Evolutionary conservation across 495 filamentous ascomycete species (phyloP).

Genomic region (Penicillium dipodomyicola): DNA sequence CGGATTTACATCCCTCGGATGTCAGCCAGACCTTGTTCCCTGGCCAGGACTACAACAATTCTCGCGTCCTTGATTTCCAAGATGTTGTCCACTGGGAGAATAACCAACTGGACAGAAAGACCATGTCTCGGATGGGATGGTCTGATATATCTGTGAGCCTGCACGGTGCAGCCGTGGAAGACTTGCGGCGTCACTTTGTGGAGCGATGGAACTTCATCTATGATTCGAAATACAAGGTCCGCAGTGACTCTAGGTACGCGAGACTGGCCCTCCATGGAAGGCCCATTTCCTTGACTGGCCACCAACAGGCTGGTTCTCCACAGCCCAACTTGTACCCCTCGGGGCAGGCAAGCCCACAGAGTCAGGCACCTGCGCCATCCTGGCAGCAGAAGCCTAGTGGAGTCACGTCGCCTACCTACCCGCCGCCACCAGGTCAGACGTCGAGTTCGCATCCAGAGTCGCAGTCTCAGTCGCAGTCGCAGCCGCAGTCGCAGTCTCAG

Average conservation of each 20-base stretch:
- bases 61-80: conserved; percentile 80
- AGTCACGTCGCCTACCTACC: conserved; percentile 6
- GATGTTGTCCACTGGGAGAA: conserved; percentile 80
- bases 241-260: conserved; percentile 61
- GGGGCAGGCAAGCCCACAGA: conserved; percentile 17
- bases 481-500: conserved; percentile 7
- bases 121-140: conserved; percentile 89
- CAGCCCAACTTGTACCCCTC: conserved; percentile 21
- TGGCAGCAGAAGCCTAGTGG: conserved; percentile 18
- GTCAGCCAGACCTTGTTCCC: conserved; percentile 74
- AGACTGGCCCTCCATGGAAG: conserved; percentile 47
- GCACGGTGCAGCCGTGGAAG: conserved; percentile 74
- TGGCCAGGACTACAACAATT: conserved; percentile 95
- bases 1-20: conserved; percentile 80
- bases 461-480: conserved; percentile 5
- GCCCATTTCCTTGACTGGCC: conserved; percentile 21
- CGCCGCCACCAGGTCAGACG: conserved; percentile 12
- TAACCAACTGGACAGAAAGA: conserved; percentile 80
- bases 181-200: conserved; percentile 74
- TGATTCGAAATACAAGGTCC: conserved; percentile 71
- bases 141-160: conserved; percentile 83
- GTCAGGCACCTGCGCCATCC: conserved; percentile 5
- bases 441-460: neutral
- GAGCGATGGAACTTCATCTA: conserved; percentile 95
- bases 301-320: conserved; percentile 18